These are phyloP conservation scores for Cryptococcus hybrid DNA, from an alignment of 1,284 basidiomycete species.

Conservation along the genomic window DNA sequence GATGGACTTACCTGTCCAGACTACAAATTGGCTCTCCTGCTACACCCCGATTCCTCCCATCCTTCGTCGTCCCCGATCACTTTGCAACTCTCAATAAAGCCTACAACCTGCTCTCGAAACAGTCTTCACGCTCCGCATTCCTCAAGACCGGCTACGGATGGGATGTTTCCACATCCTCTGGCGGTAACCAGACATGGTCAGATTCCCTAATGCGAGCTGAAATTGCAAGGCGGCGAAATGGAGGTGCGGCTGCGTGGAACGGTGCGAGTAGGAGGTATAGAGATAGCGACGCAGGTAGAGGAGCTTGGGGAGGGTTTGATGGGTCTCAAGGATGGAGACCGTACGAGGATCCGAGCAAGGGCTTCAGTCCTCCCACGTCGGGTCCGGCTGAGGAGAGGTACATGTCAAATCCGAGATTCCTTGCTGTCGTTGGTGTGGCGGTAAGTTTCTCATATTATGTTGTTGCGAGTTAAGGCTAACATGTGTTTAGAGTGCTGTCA, in stretches of 20 bases:
- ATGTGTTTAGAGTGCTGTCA: constrained; percentile 13
- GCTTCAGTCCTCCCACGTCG: constrained; percentile 9
- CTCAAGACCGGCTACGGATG: constrained; percentile 45
- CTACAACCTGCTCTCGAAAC: constrained; percentile 44
- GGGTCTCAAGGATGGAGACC: constrained; percentile 23
- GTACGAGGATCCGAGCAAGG: constrained; percentile 11
- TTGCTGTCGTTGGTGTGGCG: constrained; percentile 16
- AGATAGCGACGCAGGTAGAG: constrained; percentile 28
- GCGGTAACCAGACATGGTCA: neutral
- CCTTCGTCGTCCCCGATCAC: constrained; percentile 42
- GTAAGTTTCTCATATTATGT: constrained; percentile 6
- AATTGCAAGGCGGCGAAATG: constrained; percentile 23
- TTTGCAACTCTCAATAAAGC: constrained; percentile 44
- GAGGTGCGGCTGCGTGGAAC: constrained; percentile 33
- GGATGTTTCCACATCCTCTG: constrained; percentile 8
- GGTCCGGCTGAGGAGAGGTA: constrained; percentile 27
- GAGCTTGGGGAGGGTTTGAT: constrained; percentile 29
- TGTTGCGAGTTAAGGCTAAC: neutral
- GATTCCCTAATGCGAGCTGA: constrained; percentile 13
- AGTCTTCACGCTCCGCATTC: constrained; percentile 31
- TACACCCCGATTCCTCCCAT: constrained; percentile 49
- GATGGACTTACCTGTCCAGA: constrained; percentile 20
- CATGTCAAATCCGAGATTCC: constrained; percentile 26
- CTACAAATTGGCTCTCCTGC: constrained; percentile 45
- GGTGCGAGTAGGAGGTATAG: constrained; percentile 18